Evolutionary conservation across 73 alveolate species (phyloP), one percentile per base, ranked within the genome.

Genomic region (Durusdinium trenchii): DNA sequence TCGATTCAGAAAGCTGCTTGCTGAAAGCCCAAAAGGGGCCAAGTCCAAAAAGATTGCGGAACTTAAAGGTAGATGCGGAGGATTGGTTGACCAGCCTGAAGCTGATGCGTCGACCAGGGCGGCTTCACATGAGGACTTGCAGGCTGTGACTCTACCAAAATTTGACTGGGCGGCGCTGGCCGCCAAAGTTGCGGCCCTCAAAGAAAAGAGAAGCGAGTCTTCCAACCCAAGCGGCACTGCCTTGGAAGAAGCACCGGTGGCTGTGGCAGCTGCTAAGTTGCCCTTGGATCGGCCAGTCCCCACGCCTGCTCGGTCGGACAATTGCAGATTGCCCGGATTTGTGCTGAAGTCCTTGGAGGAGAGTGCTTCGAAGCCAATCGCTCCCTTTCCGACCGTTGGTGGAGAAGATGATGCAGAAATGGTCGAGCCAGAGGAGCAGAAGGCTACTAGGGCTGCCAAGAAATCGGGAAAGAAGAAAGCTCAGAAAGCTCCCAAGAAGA

Each of bases 391-490:
- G 30, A 6, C 79, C 35, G 43, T 16, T 6, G 79, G 45, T 30
- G 42, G 45, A 9, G 51, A 35, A 67, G 79, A 67, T 12, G 79
- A 67, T 6, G 79, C n/a, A n/a, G 79, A 67, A 30, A 6, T 67
- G 79, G 40, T 67, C 10, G 6, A 42, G 79, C 6, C 30, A 20
- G 45, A 6, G 10, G 30, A 28, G 42, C 35, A 67, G 30, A 67
- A n/a, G n/a, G n/a, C n/a, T n/a, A n/a, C n/a, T n/a, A n/a, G n/a
- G 42, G 45, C 79, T 67, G 79, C 79, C 42, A 67, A 67, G 79
- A 67, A 67, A 30, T 6, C 73, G 30, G 30, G 30, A 2, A 42
- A n/a, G 30, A 30, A 30, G 30, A 67, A 67, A 30, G 30, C 12
- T n/a, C 30, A 12, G 30, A 67, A 28, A 32, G 73, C n/a, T 20